Percentiles rank a stretch among this genome's conserved stretches.
These are phyloP conservation scores for Margaritispora aquatica DNA, from an alignment of 495 filamentous ascomycete genomes.

Conservation along the genomic window DNA sequence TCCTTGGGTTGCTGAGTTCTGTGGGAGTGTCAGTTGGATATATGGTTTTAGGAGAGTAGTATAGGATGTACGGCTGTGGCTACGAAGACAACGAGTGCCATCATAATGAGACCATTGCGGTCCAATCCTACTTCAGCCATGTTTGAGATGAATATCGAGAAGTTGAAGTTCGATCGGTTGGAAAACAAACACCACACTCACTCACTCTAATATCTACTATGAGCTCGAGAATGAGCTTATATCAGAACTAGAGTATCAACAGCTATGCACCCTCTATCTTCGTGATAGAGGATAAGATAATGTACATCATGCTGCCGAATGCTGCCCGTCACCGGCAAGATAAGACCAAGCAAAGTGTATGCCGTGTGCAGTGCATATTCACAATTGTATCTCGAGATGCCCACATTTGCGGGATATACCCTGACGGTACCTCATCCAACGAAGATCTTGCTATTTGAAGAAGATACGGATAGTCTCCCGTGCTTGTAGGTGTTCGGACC, in stretches of 20 bases:
- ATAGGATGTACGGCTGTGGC: background rate
- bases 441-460: background rate
- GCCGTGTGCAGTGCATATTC: too few species aligned
- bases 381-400: too few species aligned
- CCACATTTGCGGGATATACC: background rate
- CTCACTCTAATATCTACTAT: too few species aligned
- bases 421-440: background rate
- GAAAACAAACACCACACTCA: background rate
- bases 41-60: too few species aligned
- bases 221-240: too few species aligned
- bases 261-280: too few species aligned
- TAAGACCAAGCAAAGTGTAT: too few species aligned
- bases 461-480: background rate
- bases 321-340: too few species aligned
- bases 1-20: slow-evolving; percentile 21
- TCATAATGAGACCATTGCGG: background rate
- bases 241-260: too few species aligned
- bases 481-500: background rate
- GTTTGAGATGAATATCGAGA: background rate
- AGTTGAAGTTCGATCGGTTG: background rate
- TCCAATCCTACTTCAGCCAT: background rate
- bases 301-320: too few species aligned
- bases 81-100: background rate
- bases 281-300: too few species aligned
- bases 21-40: background rate